Base-by-base conservation (phyloP, 768 basidiomycete species). In the Hygrocybe punicea region DNA sequence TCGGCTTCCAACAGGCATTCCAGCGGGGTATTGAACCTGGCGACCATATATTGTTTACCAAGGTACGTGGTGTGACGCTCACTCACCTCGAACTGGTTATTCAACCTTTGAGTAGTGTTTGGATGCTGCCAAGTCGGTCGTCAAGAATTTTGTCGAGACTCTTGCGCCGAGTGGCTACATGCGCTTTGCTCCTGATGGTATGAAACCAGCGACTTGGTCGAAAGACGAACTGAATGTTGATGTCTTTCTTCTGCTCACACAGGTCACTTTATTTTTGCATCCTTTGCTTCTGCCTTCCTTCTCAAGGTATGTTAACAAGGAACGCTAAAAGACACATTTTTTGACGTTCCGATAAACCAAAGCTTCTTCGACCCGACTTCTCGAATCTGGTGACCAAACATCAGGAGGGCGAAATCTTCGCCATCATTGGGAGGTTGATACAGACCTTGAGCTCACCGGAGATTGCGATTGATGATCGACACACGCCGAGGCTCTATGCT, bases 1-100 rank as follows among this genome's bases (percentile, higher is more conserved):
- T 92, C 63, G 89, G 87, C 4, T 91, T 91, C 72, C 89, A 92
- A 61, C 86, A 91, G 62, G 89, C 89, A 2, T 90, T 83, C 69
- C 81, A 85, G 61, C 81, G 86, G 7, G 87, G 88, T 1, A 79
- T 89, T 25, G 77, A 83, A 59, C 69, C 76, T 1, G 79, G 78
- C 2, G 87, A 90, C 67, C 70, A 82, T 16, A 65, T 89, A 19
- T 87, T 87, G 68, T 84, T 91, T 59, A 80, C 76, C 55, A 86
- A 84, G 78, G 89, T 86, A 25, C 58, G 44, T 51, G 35, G 37
- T 51, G 23, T 23, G 6, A 14, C 45, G 35, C 24, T 51, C 36
- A 17, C 25, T 29, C 4, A 13, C 16, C n/a, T 33, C 14, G 42
- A 37, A 25, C 35, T 24, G 46, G 10, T 17, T 55, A 52, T 1